These are phyloP conservation scores for Bondarzewia mesenterica DNA, from an alignment of 1,284 basidiomycete species.

Conservation along the genomic window DNA sequence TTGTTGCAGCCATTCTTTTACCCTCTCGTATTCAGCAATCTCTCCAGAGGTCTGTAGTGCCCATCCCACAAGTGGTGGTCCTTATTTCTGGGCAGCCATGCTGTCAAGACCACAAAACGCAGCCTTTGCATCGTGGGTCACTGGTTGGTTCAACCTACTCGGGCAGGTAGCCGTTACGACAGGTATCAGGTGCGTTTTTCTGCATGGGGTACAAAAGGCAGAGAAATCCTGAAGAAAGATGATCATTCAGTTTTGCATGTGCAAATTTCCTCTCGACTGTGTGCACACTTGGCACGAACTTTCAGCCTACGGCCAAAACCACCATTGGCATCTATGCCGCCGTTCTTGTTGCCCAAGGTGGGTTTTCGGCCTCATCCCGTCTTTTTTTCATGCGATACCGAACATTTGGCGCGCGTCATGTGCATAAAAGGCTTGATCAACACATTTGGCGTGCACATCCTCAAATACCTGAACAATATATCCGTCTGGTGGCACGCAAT, in stretches of 20 bases:
- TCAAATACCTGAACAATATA: conserved; percentile 62
- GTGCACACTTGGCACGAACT: conserved; percentile 49
- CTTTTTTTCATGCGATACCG: background rate
- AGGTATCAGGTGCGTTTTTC: conserved; percentile 58
- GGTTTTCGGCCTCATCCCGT: background rate
- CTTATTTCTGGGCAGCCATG: conserved; percentile 74
- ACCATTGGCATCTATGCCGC: conserved; percentile 69
- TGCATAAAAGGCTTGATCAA: conserved; percentile 51
- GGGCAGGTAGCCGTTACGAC: conserved; percentile 74
- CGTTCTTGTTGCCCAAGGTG: conserved; percentile 54
- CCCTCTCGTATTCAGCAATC: background rate
- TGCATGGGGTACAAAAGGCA: too few species aligned
- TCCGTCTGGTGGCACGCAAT: conserved; percentile 69
- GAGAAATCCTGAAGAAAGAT: too few species aligned
- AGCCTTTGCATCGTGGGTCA: conserved; percentile 61
- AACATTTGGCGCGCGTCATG: background rate
- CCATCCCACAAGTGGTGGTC: conserved; percentile 68
- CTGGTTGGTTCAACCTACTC: conserved; percentile 69
- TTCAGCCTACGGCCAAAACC: conserved; percentile 45
- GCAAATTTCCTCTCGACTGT: conserved; percentile 63
- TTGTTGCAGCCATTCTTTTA: background rate
- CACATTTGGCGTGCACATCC: conserved; percentile 59
- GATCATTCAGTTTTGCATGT: conserved; percentile 61
- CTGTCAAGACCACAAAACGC: conserved; percentile 47
- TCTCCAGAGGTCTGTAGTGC: conserved; percentile 57